Conservation (phyloP, 192 early-diverging fungal genomes). For the Mortierella antarctica region DNA sequence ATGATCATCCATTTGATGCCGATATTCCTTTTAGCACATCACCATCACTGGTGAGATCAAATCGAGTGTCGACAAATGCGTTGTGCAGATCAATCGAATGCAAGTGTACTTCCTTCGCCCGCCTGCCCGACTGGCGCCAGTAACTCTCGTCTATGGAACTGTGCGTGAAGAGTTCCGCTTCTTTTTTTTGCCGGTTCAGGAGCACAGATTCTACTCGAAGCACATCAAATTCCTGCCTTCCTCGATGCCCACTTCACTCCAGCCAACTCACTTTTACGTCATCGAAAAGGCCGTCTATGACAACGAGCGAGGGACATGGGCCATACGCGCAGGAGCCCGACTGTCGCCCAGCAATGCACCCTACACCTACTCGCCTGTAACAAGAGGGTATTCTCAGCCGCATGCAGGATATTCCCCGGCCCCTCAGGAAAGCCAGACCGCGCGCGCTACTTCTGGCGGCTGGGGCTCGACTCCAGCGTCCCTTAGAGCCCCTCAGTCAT, state of each 20-base stretch:
- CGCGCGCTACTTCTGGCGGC: too few species aligned
- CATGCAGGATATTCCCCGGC: too few species aligned
- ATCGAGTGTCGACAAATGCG: slow-evolving; percentile 1
- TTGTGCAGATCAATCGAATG: slow-evolving; percentile 13
- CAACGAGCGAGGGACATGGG: neutral
- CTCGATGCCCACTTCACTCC: neutral
- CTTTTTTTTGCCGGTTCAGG: slow-evolving; percentile 13
- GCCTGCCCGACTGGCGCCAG: neutral
- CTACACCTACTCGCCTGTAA: neutral
- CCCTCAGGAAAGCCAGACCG: too few species aligned
- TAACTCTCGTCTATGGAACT: slow-evolving; percentile 35
- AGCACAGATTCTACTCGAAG: slow-evolving; percentile 15
- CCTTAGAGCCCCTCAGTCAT: too few species aligned
- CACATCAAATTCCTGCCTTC: slow-evolving; percentile 26
- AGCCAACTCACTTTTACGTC: slow-evolving; percentile 4
- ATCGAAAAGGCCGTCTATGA: slow-evolving; percentile 32
- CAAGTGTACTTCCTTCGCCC: slow-evolving; percentile 28
- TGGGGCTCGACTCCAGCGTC: too few species aligned
- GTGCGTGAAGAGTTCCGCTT: slow-evolving; percentile 25
- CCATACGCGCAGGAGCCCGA: neutral
- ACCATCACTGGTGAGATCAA: slow-evolving; percentile 13
- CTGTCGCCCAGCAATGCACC: neutral
- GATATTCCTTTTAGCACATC: neutral
- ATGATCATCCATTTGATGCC: neutral
- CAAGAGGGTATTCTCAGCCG: too few species aligned